Evolutionary conservation across 495 filamentous ascomycete genomes (phyloP), one percentile per base, ranked within the genome.

Genomic region (Xanthoparmelia taractica): DNA sequence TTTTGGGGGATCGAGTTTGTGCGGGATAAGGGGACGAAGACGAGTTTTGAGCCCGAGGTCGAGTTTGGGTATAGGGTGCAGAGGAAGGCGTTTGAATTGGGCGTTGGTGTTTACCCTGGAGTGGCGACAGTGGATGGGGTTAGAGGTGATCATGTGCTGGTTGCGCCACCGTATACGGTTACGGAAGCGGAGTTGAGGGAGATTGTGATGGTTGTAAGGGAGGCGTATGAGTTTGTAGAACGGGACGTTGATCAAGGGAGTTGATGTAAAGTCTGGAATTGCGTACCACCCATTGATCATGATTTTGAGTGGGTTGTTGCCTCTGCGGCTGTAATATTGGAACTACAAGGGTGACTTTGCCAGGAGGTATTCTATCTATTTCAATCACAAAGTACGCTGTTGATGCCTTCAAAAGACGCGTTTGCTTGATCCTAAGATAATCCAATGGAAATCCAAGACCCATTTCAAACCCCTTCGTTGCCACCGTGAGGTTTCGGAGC

Each of bases 141-240:
- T 36, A 72, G 67, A 4, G 91, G 90, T 1, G 92, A 96, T 68
- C 87, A 92, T 75, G 73, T 92, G 18, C 75, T 95, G 38, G 66
- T 96, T 60, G 81, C 87, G 27, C 91, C 92, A 5, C 80, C 90
- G 1, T 95, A 87, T 72, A 92, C 82, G 62, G 77, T 88, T 52
- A 82, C 80, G 0, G 72, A 71, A 38, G 79, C 82, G 15, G 86
- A 89, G 37, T 79, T 91, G 59, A 81, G 85, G 65, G 74, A 73
- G 56, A 85, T 90, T 58, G 78, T 84, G 38, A 70, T 78, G 27
- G 73, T 68, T 7, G 73, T 80, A 7, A 73, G 33, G 4, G 67
- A 60, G 55, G 74, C 50, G 25, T 65, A 65, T 60, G 31, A 41
- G 15, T 43, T 12, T 8, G 55, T 63, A 4, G 61, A 58, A 29